Base-by-base conservation (phyloP, 2,329 filamentous ascomycete genomes). In the Fusarium pilosicola region DNA sequence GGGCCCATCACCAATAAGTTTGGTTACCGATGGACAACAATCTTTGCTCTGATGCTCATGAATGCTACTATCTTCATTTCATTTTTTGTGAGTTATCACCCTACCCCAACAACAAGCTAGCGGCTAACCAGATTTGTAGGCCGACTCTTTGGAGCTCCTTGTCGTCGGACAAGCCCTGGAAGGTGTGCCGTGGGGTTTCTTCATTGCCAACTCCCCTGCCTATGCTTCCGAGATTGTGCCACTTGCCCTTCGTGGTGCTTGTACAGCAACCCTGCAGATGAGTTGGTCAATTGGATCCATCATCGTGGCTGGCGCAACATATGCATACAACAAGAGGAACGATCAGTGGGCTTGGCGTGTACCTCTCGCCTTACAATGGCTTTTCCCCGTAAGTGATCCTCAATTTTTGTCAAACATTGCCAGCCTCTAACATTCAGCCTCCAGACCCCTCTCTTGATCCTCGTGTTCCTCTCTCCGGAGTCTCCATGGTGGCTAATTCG, bases 231-330 rank as follows among this genome's bases (percentile, higher is more conserved):
- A 91, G 77, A 89, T 91, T 58, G 88, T 89, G 6, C 89, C 89
- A 0, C 83, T 91, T 46, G 81, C 82, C 74, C 82, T 91, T 44
- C 83, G 89, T 78, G 89, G 86, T 62, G 86, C 87, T 38, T 84
- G 83, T 28, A 91, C 89, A 3, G 86, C 88, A 74, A 90, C 88
- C 81, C 74, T 91, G 75, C 89, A 91, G 77, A 90, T 91, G 88
- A 88, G 87, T 81, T 91, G 89, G 89, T 86, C 88, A 8, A 88
- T 91, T 70, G 89, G 89, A 13, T 80, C 82, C 22, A 90, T 91
- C 78, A 88, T 91, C 54, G 89, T 91, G n/a, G 86, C 84, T 18
- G 89, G 80, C 36, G 85, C 87, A 62, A 88, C 87, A 26, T 90
- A 88, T 76, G 76, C 80, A 59, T 90, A 87, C 82, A 86, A 89